Percentiles rank a stretch among this genome's conserved stretches.
Evolutionary conservation across 805 yeast genomes (phyloP).

Genomic region (Metschnikowia henanensis): DNA sequence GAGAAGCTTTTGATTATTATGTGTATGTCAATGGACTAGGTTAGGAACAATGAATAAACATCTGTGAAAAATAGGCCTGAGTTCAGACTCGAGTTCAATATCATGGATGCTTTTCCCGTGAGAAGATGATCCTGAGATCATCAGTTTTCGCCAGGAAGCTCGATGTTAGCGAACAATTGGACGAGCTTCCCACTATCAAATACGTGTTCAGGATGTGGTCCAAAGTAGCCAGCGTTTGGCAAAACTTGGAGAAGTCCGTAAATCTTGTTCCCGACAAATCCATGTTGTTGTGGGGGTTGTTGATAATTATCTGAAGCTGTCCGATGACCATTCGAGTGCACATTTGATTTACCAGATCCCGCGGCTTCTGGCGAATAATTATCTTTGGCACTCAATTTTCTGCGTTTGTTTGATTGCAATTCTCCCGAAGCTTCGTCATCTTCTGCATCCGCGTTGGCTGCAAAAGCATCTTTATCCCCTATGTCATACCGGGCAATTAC

Average conservation of each 20-base stretch:
- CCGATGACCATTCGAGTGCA: conserved; percentile 1
- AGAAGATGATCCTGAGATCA: too few relatives aligned
- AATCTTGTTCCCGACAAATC: conserved; percentile 34
- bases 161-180: conserved; percentile 34
- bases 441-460: conserved; percentile 9
- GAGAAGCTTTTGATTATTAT: conserved; percentile 13
- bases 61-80: too few relatives aligned
- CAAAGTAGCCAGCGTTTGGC: conserved; percentile 61
- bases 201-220: conserved; percentile 43
- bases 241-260: conserved; percentile 52
- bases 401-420: conserved; percentile 14
- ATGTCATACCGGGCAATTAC: conserved; percentile 40
- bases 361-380: conserved; percentile 13
- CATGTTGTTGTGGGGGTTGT: conserved; percentile 16
- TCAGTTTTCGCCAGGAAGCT: conserved; percentile 17
- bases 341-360: background rate
- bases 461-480: conserved; percentile 20
- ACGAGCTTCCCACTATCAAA: conserved; percentile 59
- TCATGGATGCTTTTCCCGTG: too few relatives aligned
- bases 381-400: conserved; percentile 13
- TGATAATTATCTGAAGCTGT: conserved; percentile 7
- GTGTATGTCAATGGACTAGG: too few relatives aligned
- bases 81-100: too few relatives aligned
- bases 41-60: too few relatives aligned
- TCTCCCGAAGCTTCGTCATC: conserved; percentile 16